Evolutionary conservation across 1,284 basidiomycete species (phyloP).

Genomic region (Ceratobasidium sp.): DNA sequence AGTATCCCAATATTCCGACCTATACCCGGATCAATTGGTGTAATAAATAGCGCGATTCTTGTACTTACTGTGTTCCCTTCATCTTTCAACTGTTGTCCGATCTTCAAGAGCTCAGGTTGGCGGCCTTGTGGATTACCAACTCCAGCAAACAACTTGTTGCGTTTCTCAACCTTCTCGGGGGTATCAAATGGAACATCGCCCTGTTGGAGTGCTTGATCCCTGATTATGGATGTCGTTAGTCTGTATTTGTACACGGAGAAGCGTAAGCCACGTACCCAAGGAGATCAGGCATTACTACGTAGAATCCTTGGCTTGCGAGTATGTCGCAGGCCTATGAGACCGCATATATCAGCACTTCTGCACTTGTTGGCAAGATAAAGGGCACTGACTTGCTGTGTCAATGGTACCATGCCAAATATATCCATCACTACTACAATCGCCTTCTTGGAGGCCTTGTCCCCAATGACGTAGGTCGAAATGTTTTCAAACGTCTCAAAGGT

Average conservation of each 20-base stretch:
- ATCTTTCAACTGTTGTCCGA: slow-evolving; percentile 13
- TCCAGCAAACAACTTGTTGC: slow-evolving; percentile 21
- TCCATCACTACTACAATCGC: slow-evolving; percentile 27
- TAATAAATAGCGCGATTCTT: too few species aligned
- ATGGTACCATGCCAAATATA: slow-evolving; percentile 24
- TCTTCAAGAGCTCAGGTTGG: not conserved
- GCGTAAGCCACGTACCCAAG: slow-evolving; percentile 9
- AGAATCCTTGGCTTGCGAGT: slow-evolving; percentile 34
- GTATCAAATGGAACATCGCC: slow-evolving; percentile 26
- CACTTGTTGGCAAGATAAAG: not conserved
- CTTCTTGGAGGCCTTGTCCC: slow-evolving; percentile 18
- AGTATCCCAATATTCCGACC: slow-evolving; percentile 23
- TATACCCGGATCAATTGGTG: not conserved
- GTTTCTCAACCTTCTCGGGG: slow-evolving; percentile 17
- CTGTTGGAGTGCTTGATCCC: slow-evolving; percentile 2
- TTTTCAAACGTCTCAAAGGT: slow-evolving; percentile 1
- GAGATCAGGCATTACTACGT: slow-evolving; percentile 21
- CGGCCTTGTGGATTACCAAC: slow-evolving; percentile 10
- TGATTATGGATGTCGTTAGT: not conserved
- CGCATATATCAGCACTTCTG: not conserved
- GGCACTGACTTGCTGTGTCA: slow-evolving; percentile 29
- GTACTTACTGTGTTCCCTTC: slow-evolving; percentile 8
- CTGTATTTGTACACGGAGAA: not conserved
- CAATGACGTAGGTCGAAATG: slow-evolving; percentile 14
- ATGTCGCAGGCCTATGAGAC: slow-evolving; percentile 15